Evolutionary conservation across 73 alveolate species (phyloP).

Genomic region (Stentor coeruleus): DNA sequence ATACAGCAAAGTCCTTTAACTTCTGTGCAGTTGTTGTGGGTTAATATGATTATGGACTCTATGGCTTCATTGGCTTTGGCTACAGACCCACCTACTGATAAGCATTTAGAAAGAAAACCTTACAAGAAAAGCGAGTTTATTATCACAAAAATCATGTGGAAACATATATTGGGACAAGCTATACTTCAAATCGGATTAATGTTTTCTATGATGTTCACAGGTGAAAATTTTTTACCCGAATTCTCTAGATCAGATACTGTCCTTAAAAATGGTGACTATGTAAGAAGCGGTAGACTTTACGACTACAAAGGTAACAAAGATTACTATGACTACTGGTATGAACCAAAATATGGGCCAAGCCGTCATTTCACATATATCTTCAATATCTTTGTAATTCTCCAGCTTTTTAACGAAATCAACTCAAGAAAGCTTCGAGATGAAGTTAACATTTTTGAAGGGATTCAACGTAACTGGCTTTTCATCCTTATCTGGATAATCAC

Average conservation of each 20-base stretch:
- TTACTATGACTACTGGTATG: background rate
- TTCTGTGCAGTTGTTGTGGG: conserved; percentile 6
- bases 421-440: conserved; percentile 86
- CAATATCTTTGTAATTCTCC: conserved; percentile 79
- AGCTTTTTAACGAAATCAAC: conserved; percentile 78
- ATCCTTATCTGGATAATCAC: conserved; percentile 56
- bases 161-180: conserved; percentile 73
- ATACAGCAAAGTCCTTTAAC: conserved; percentile 77
- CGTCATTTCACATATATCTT: conserved; percentile 81
- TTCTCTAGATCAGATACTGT: background rate
- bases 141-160: conserved; percentile 71
- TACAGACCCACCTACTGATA: conserved; percentile 91
- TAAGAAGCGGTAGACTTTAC: conserved; percentile 9
- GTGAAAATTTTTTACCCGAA: conserved; percentile 75
- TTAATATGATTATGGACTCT: conserved; percentile 72
- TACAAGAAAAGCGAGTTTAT: conserved; percentile 62
- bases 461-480: conserved; percentile 55
- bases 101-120: conserved; percentile 77
- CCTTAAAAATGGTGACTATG: background rate
- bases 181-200: conserved; percentile 57
- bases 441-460: conserved; percentile 67
- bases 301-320: conserved; percentile 1
- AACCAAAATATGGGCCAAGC: conserved; percentile 27
- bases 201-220: conserved; percentile 54
- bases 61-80: conserved; percentile 88